These are phyloP conservation scores for Phoma sp. DNA, from an alignment of 2,329 filamentous ascomycete genomes.

Conservation along the genomic window DNA sequence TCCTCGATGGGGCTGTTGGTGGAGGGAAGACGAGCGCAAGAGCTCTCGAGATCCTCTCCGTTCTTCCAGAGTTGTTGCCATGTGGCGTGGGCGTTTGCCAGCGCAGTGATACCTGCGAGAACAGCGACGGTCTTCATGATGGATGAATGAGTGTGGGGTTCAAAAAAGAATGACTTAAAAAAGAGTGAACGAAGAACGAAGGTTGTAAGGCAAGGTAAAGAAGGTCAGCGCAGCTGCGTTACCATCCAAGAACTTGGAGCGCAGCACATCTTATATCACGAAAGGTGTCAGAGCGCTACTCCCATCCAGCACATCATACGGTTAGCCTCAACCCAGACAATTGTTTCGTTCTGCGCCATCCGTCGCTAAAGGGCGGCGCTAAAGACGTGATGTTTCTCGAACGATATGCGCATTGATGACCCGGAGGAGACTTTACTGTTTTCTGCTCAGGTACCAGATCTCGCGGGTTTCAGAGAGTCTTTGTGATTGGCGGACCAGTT, in stretches of 20 bases:
- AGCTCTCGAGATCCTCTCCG: slow-evolving; percentile 38
- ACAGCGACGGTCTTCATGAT: slow-evolving; percentile 37
- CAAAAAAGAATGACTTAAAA: slow-evolving; percentile 29
- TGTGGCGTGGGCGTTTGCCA: slow-evolving; percentile 38
- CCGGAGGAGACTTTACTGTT: slow-evolving; percentile 21
- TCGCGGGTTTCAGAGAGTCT: slow-evolving; percentile 18
- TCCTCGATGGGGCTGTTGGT: slow-evolving; percentile 40
- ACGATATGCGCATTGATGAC: slow-evolving; percentile 27
- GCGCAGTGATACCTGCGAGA: slow-evolving; percentile 33
- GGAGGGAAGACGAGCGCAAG: slow-evolving; percentile 34
- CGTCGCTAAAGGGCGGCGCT: slow-evolving; percentile 25
- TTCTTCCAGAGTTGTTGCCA: slow-evolving; percentile 42
- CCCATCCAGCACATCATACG: slow-evolving; percentile 21
- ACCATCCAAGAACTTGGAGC: slow-evolving; percentile 14
- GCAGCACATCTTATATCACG: slow-evolving; percentile 28
- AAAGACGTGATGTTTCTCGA: slow-evolving; percentile 28
- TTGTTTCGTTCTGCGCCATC: slow-evolving; percentile 37
- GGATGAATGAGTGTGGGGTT: slow-evolving; percentile 16
- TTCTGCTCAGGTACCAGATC: slow-evolving; percentile 18
- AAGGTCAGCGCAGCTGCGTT: slow-evolving; percentile 44
- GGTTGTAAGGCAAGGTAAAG: slow-evolving; percentile 27
- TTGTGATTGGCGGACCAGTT: slow-evolving; percentile 26
- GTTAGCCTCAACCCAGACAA: slow-evolving; percentile 25
- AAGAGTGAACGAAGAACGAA: slow-evolving; percentile 34
- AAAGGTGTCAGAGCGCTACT: slow-evolving; percentile 18